phyloP scores from a whole-genome alignment of 208 protist species.

The Leishmania arabica region DNA sequence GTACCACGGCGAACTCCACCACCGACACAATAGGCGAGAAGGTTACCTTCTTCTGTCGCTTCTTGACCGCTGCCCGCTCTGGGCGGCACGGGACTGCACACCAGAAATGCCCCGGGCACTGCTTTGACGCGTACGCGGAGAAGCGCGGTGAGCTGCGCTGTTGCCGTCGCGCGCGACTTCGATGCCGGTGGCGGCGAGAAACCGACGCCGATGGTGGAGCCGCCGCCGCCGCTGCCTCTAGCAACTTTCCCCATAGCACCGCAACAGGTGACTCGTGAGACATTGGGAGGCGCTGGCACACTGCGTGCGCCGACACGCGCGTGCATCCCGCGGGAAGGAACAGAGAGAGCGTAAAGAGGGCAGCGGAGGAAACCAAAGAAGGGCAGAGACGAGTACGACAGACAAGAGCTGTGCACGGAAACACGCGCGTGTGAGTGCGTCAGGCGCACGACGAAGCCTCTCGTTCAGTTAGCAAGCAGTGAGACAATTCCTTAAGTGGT shows the following conservation, averaged over 20 bases:
- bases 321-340: background rate
- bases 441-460: background rate
- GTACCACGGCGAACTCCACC: conserved; percentile 24
- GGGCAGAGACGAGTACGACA: background rate
- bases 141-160: background rate
- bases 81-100: conserved; percentile 30
- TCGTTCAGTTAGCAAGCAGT: background rate
- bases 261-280: conserved; percentile 7
- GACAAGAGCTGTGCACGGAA: background rate
- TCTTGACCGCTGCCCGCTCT: conserved; percentile 17
- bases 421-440: background rate
- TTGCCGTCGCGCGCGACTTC: background rate
- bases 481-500: background rate
- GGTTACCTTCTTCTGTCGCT: conserved; percentile 24
- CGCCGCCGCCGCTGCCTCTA: conserved; percentile 9
- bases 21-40: conserved; percentile 30
- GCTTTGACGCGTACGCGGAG: conserved; percentile 25
- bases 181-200: background rate
- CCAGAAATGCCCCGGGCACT: conserved; percentile 23
- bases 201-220: background rate
- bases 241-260: conserved; percentile 25
- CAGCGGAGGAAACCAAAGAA: background rate
- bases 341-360: background rate
- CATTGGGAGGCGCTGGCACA: conserved; percentile 6
- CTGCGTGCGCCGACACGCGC: background rate